Percentiles rank a stretch among this genome's conserved stretches.
Conservation (phyloP, 352 stramenopile genomes). For the Plasmopara halstedii region DNA sequence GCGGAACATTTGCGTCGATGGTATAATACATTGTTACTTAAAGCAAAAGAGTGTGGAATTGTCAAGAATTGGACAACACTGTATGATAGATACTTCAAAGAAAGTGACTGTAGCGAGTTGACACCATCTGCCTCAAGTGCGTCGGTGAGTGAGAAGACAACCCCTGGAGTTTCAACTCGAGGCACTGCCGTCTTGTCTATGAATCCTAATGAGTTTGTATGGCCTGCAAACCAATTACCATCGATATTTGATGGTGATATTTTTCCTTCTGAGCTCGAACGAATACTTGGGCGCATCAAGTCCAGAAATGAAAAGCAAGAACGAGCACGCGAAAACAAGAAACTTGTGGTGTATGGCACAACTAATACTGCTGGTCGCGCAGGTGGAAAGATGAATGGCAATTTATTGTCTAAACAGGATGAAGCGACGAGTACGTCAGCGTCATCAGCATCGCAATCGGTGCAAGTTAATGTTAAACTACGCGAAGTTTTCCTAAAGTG, state of each 20-base stretch:
- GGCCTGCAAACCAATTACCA: conserved; percentile 47
- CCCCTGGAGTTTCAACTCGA: conserved; percentile 35
- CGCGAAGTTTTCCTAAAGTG: conserved; percentile 61
- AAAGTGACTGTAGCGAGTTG: conserved; percentile 12
- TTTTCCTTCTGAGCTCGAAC: conserved; percentile 65
- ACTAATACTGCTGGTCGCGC: conserved; percentile 28
- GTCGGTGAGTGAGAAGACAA: conserved; percentile 25
- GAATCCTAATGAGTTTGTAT: conserved; percentile 87
- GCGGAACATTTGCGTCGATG: conserved; percentile 90
- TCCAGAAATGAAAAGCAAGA: conserved; percentile 57
- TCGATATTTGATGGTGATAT: conserved; percentile 82
- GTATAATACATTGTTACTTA: conserved; percentile 88
- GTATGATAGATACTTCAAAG: conserved; percentile 59
- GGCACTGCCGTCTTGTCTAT: conserved; percentile 55
- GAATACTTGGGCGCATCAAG: conserved; percentile 57
- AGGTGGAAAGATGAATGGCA: conserved; percentile 40
- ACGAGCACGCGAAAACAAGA: conserved; percentile 28
- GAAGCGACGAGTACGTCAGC: conserved; percentile 12
- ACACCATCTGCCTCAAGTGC: conserved; percentile 11
- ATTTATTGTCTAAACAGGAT: conserved; percentile 40
- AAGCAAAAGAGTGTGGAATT: conserved; percentile 53
- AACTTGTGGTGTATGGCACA: conserved; percentile 24
- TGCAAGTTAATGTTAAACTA: conserved; percentile 52
- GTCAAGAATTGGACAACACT: conserved; percentile 59
- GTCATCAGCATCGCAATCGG: background rate